Evolutionary conservation across 768 basidiomycete genomes (phyloP).

Genomic region (Zangia roseola): DNA sequence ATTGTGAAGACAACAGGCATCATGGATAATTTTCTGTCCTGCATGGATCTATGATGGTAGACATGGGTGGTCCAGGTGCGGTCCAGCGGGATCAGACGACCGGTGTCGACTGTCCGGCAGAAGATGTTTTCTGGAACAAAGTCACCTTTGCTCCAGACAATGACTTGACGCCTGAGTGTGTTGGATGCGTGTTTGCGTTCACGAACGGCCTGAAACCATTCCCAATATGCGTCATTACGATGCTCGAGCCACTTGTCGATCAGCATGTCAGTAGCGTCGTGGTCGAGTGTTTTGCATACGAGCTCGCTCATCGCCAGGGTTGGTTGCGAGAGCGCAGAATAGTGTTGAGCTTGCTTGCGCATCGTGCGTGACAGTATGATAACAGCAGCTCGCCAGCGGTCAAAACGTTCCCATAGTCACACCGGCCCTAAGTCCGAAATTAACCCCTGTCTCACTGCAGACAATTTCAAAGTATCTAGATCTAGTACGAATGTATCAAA

Average conservation of each 20-base stretch:
- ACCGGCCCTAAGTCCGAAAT: conserved; percentile 28
- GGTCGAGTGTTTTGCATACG: conserved; percentile 73
- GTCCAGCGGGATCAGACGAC: conserved; percentile 75
- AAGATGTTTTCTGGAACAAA: conserved; percentile 81
- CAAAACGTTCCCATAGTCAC: neutral
- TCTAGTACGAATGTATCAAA: too few relatives aligned
- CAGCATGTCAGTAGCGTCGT: conserved; percentile 72
- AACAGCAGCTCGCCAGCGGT: neutral
- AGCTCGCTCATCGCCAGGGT: conserved; percentile 74
- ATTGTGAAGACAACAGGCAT: conserved; percentile 81
- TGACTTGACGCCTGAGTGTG: conserved; percentile 48
- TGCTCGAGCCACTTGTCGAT: conserved; percentile 86
- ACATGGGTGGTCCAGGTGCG: conserved; percentile 82
- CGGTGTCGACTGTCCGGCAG: conserved; percentile 75
- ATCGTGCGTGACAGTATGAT: conserved; percentile 17
- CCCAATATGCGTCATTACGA: conserved; percentile 70
- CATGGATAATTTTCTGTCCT: conserved; percentile 70
- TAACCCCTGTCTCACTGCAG: conserved; percentile 6
- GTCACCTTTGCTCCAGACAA: conserved; percentile 61
- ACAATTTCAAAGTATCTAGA: too few relatives aligned
- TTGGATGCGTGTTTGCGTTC: conserved; percentile 60
- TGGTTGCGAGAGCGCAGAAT: conserved; percentile 67
- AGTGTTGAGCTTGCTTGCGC: conserved; percentile 34
- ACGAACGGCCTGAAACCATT: conserved; percentile 72
- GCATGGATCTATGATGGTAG: conserved; percentile 74